These are phyloP conservation scores for Aspergillus mulundensis DNA, from an alignment of 495 filamentous ascomycete genomes.

Conservation along the genomic window DNA sequence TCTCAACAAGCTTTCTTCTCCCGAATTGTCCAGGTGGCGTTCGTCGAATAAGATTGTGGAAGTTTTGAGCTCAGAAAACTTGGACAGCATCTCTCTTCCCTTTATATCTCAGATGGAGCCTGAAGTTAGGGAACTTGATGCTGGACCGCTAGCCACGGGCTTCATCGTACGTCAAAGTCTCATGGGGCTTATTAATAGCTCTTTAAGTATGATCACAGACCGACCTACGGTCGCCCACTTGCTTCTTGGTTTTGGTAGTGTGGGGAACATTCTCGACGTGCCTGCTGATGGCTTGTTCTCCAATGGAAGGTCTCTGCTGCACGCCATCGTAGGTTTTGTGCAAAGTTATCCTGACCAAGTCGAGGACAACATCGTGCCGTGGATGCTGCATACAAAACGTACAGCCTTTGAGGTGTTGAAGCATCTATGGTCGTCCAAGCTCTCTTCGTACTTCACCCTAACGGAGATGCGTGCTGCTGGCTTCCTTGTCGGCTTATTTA, in stretches of 20 bases:
- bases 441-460: constrained; percentile 71
- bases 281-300: constrained; percentile 61
- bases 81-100: constrained; percentile 63
- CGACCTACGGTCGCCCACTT: constrained; percentile 82
- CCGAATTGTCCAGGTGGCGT: constrained; percentile 46
- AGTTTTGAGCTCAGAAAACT: constrained; percentile 67
- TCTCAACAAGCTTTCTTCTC: constrained; percentile 53
- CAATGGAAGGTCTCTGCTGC: constrained; percentile 69
- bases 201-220: constrained; percentile 64
- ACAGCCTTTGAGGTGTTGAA: constrained; percentile 73
- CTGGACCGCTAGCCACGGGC: constrained; percentile 56
- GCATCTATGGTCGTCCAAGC: constrained; percentile 75
- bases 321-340: constrained; percentile 66
- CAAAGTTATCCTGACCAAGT: constrained; percentile 57
- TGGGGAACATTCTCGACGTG: constrained; percentile 60
- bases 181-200: constrained; percentile 76
- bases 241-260: constrained; percentile 80
- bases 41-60: constrained; percentile 74
- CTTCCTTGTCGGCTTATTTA: constrained; percentile 66
- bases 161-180: constrained; percentile 76
- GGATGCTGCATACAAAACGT: constrained; percentile 67
- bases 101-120: constrained; percentile 62
- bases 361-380: constrained; percentile 61
- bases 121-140: constrained; percentile 58
- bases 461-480: constrained; percentile 71